Percentiles rank a stretch among this genome's conserved stretches.
Evolutionary conservation across 2,329 filamentous ascomycete genomes (phyloP).

Genomic region (Fusarium miscanthi): DNA sequence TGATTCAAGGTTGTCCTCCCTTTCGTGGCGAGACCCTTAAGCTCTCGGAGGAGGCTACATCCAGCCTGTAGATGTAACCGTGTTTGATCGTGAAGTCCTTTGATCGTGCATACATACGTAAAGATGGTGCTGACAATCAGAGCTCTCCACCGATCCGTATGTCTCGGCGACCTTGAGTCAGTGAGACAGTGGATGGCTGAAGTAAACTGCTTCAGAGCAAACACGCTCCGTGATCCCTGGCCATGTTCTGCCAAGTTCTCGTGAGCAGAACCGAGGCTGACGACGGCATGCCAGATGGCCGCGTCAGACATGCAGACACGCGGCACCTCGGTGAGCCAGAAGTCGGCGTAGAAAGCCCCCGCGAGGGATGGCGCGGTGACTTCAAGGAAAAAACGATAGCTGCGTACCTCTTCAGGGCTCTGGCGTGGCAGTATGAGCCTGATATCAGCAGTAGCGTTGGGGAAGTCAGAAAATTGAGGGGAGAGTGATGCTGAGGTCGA

Average conservation of each 20-base stretch:
- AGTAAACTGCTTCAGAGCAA: constrained; percentile 9
- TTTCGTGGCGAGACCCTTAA: neutral
- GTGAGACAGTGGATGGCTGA: neutral
- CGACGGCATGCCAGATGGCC: constrained; percentile 24
- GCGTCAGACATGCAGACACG: constrained; percentile 10
- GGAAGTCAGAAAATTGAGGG: too few species aligned
- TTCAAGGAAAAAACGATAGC: constrained; percentile 10
- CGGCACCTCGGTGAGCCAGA: constrained; percentile 7
- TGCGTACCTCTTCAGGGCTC: neutral
- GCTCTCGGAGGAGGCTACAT: constrained; percentile 4
- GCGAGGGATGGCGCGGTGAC: constrained; percentile 6
- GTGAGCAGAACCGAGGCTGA: constrained; percentile 14
- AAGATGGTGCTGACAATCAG: constrained; percentile 17
- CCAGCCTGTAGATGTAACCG: constrained; percentile 9
- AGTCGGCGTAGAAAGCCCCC: constrained; percentile 12
- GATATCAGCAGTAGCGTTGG: neutral
- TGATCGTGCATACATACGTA: constrained; percentile 7
- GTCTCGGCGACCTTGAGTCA: neutral
- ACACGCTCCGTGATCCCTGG: neutral
- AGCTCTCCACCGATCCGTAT: constrained; percentile 16
- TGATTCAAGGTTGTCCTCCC: accelerated
- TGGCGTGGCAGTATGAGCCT: neutral
- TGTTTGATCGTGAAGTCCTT: constrained; percentile 10
- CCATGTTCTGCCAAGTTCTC: neutral
- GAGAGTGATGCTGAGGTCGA: neutral